phyloP scores from a whole-genome alignment of 495 filamentous ascomycete species.

The Penicillium antarcticum region DNA sequence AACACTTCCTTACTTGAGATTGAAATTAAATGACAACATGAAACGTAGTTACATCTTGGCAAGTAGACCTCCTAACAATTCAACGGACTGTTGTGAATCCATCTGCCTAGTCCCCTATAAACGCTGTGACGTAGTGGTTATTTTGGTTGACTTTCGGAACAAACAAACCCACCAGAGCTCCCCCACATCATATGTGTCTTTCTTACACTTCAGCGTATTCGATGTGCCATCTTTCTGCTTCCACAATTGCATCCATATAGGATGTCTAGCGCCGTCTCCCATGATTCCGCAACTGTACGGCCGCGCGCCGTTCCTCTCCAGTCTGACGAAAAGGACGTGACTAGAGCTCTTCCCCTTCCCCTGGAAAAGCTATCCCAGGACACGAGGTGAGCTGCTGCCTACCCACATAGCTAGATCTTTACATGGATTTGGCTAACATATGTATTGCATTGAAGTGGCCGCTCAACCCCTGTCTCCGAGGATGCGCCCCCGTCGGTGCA shows the following conservation, averaged over 20 bases:
- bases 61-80: neutral
- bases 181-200: neutral
- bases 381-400: conserved; percentile 23
- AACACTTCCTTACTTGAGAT: neutral
- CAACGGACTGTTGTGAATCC: neutral
- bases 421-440: conserved; percentile 2
- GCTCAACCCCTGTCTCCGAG: conserved; percentile 81
- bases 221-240: conserved; percentile 20
- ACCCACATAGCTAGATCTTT: neutral
- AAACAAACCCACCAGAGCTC: conserved; percentile 3
- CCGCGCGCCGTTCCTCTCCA: conserved; percentile 28
- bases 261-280: conserved; percentile 37
- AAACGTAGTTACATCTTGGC: neutral
- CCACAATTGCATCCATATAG: conserved; percentile 12
- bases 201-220: neutral
- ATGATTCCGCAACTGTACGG: conserved; percentile 29
- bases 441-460: conserved; percentile 55
- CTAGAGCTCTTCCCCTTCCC: conserved; percentile 14
- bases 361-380: conserved; percentile 26
- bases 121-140: conserved; percentile 5
- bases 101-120: neutral
- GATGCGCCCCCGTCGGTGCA: conserved; percentile 89
- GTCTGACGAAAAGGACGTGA: conserved; percentile 21
- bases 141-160: neutral
- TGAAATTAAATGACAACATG: neutral